Percentiles rank a stretch among this genome's conserved stretches.
Conservation (phyloP, 2,329 filamentous ascomycete genomes). For the Fusarium xyrophilum region DNA sequence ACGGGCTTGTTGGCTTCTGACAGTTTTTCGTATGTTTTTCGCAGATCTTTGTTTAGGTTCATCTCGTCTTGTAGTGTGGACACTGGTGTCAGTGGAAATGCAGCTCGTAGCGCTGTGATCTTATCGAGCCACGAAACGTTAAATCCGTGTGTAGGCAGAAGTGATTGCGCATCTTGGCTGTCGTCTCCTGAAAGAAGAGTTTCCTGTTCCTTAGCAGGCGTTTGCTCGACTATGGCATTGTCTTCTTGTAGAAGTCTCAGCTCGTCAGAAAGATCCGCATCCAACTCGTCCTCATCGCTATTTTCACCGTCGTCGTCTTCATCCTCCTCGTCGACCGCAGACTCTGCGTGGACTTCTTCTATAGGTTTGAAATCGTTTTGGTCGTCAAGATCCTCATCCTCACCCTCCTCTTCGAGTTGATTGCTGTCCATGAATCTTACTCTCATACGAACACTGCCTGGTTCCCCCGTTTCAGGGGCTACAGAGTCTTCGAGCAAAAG, state of each 20-base stretch:
- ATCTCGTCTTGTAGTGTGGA: slow-evolving; percentile 49
- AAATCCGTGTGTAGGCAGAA: neutral
- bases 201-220: neutral
- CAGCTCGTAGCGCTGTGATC: slow-evolving; percentile 47
- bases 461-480: slow-evolving; percentile 6
- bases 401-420: slow-evolving; percentile 15
- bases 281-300: slow-evolving; percentile 21
- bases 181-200: slow-evolving; percentile 1
- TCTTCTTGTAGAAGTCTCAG: slow-evolving; percentile 37
- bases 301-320: slow-evolving; percentile 23
- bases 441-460: slow-evolving; percentile 30
- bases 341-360: neutral
- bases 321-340: slow-evolving; percentile 22
- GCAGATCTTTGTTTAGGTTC: slow-evolving; percentile 46
- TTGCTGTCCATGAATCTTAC: slow-evolving; percentile 36
- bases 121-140: slow-evolving; percentile 43
- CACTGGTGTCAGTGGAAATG: slow-evolving; percentile 53
- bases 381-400: slow-evolving; percentile 22
- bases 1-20: slow-evolving; percentile 43
- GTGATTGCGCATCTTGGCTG: neutral
- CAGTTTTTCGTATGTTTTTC: slow-evolving; percentile 49
- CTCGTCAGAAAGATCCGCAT: slow-evolving; percentile 32
- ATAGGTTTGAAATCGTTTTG: slow-evolving; percentile 42
- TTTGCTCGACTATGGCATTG: slow-evolving; percentile 19
- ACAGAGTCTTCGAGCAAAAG: slow-evolving; percentile 46